Evolutionary conservation across 148 eudicot species (phyloP).

Genomic region (Camellia granthamiana): DNA sequence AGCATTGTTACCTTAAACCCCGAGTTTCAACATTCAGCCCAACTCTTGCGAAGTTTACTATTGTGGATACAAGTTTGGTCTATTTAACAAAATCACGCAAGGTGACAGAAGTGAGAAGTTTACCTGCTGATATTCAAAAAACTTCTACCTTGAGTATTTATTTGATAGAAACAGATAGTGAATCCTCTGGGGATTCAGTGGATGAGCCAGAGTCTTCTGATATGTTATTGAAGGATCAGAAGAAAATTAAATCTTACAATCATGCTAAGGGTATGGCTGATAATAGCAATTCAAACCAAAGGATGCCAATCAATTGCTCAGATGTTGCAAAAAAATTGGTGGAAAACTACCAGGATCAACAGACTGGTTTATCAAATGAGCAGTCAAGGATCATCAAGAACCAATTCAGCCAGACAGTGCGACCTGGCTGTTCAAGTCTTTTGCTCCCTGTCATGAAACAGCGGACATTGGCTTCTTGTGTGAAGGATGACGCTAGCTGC

Average conservation of each 20-base stretch:
- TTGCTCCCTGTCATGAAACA: slow-evolving; percentile 5
- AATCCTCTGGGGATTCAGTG: background rate
- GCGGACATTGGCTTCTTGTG: slow-evolving; percentile 17
- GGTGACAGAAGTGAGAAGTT: slow-evolving; percentile 39
- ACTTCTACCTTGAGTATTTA: background rate
- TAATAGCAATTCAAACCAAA: slow-evolving; percentile 14
- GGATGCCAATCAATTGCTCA: slow-evolving; percentile 1
- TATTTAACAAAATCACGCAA: slow-evolving; percentile 29
- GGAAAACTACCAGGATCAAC: slow-evolving; percentile 6
- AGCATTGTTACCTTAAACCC: slow-evolving; percentile 44
- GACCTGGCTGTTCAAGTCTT: background rate
- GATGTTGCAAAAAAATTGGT: slow-evolving; percentile 5
- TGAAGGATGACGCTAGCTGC: background rate
- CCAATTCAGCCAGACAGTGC: background rate
- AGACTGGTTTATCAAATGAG: slow-evolving; percentile 17
- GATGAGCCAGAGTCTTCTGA: slow-evolving; percentile 6
- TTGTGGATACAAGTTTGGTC: slow-evolving; percentile 52
- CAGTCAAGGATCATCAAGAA: slow-evolving; percentile 16
- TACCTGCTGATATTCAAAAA: slow-evolving; percentile 38
- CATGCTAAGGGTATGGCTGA: slow-evolving; percentile 7
- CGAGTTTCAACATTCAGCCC: slow-evolving; percentile 27
- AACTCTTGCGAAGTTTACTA: slow-evolving; percentile 35
- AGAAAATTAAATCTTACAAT: background rate
- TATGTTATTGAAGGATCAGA: slow-evolving; percentile 16
- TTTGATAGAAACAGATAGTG: slow-evolving; percentile 14